A percentile compares a stretch with the other conserved stretches of the same genome.
phyloP scores from a whole-genome alignment of 306 rosid genomes.

The Malus asiatica region DNA sequence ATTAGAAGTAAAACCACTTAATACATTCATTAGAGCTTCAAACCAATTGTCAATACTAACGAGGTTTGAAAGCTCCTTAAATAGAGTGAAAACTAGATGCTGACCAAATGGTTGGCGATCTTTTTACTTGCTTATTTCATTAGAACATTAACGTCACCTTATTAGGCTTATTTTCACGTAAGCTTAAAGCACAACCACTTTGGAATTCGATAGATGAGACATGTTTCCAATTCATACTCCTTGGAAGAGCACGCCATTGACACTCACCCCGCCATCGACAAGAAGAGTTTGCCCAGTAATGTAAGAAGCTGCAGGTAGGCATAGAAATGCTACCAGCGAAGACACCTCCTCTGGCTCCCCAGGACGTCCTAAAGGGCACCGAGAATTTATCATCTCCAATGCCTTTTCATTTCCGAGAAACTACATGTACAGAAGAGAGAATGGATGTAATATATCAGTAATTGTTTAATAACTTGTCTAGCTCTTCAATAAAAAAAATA shows the following conservation, averaged over 20 bases:
- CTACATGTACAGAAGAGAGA: neutral
- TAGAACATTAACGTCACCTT: too few relatives aligned
- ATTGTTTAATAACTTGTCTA: neutral
- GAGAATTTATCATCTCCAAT: neutral
- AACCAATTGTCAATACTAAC: too few relatives aligned
- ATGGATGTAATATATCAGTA: too few relatives aligned
- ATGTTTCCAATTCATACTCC: neutral
- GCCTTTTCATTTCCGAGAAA: slow-evolving; percentile 1
- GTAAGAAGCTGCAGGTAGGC: slow-evolving; percentile 33
- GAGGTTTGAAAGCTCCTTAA: too few relatives aligned
- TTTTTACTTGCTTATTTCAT: too few relatives aligned
- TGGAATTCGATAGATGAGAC: neutral
- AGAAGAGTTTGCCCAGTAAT: slow-evolving; percentile 25
- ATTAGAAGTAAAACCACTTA: too few relatives aligned
- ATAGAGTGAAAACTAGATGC: too few relatives aligned
- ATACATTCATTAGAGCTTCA: too few relatives aligned
- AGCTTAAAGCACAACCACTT: neutral
- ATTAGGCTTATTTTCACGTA: too few relatives aligned
- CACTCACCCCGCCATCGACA: slow-evolving; percentile 19
- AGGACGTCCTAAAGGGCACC: slow-evolving; percentile 18
- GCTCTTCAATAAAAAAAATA: neutral
- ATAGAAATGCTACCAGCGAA: slow-evolving; percentile 15
- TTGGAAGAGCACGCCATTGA: slow-evolving; percentile 3
- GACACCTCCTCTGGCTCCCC: slow-evolving; percentile 24
- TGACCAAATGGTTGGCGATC: too few relatives aligned